These are phyloP conservation scores for Myrica gale DNA, from an alignment of 306 rosid genomes.

Conservation along the genomic window DNA sequence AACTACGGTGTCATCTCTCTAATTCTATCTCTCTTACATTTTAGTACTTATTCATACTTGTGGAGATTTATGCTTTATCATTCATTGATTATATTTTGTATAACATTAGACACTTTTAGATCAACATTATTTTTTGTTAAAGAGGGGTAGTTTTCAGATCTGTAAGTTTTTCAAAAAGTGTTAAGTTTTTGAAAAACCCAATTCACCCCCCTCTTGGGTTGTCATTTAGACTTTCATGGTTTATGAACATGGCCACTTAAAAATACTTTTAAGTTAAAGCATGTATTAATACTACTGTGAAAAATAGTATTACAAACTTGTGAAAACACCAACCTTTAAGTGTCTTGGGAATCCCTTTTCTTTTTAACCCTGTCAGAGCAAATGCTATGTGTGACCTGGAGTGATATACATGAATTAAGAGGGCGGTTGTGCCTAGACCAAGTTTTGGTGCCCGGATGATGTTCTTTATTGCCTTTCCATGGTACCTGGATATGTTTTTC, in stretches of 20 bases:
- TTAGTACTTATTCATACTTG: too few species aligned
- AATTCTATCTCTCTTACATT: too few species aligned
- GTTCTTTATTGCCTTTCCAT: neutral
- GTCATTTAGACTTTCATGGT: too few species aligned
- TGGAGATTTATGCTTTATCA: too few species aligned
- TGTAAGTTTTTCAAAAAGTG: too few species aligned
- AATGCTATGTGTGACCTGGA: neutral
- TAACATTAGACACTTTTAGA: too few species aligned
- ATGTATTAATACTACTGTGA: neutral
- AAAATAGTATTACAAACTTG: neutral
- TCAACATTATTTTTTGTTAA: too few species aligned
- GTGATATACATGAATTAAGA: neutral
- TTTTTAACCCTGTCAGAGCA: neutral
- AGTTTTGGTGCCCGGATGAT: neutral
- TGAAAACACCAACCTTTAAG: neutral
- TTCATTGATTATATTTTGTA: too few species aligned
- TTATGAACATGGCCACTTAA: neutral
- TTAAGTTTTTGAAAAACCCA: too few species aligned
- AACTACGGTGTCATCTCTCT: too few species aligned
- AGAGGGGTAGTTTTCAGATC: too few species aligned
- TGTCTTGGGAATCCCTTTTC: neutral
- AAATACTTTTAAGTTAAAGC: neutral
- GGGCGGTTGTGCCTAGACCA: neutral
- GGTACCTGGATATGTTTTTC: neutral
- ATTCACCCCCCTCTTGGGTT: too few species aligned